Evolutionary conservation across 2,329 filamentous ascomycete species (phyloP), one percentile per base, ranked within the genome.

Genomic region (Monilinia fructigena): DNA sequence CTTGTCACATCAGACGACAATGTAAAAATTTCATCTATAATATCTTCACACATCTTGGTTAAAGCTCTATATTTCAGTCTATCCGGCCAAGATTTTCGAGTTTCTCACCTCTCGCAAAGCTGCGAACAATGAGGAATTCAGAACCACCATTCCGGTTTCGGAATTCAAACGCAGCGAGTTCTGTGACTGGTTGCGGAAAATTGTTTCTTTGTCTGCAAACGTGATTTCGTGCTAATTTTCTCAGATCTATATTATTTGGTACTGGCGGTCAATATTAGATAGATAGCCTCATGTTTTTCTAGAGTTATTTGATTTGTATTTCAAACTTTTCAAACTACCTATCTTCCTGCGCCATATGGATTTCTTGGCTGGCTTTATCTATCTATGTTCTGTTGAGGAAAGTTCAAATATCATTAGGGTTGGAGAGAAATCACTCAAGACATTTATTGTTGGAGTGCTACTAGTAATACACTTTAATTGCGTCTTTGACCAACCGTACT

Each of bases 161-260:
- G 45, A 60, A 48, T 20, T 26, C 31, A 4, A 4, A 38, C 28
- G n/a, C 45, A 38, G 28, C 28, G 48, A 50, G 58, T n/a, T 28
- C 58, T 60, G 58, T 50, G 58, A 50, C 45, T 60, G 58, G 58
- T 50, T 60, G 20, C 58, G 45, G 45, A 38, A 38, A 23, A 38
- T 60, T 26, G 4, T 38, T 50, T 12, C 45, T 60, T 60, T 60
- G 31, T 60, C 58, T 60, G 45, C 45, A 60, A 60, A 60, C 28
- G 18, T 60, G 28, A 1, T 38, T 23, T 12, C 5, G 4, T n/a
- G 20, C 12, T 8, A 26, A 38, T 12, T 7, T 3, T 23, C 7
- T 26, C 26, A 23, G 4, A 2, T 1, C 23, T 60, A 50, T 60
- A 38, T 60, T 5, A 38, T 50, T 38, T n/a, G 35, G 4, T 38